phyloP scores from a whole-genome alignment of 2,329 filamentous ascomycete genomes.

The Ambrosiella cleistominuta region DNA sequence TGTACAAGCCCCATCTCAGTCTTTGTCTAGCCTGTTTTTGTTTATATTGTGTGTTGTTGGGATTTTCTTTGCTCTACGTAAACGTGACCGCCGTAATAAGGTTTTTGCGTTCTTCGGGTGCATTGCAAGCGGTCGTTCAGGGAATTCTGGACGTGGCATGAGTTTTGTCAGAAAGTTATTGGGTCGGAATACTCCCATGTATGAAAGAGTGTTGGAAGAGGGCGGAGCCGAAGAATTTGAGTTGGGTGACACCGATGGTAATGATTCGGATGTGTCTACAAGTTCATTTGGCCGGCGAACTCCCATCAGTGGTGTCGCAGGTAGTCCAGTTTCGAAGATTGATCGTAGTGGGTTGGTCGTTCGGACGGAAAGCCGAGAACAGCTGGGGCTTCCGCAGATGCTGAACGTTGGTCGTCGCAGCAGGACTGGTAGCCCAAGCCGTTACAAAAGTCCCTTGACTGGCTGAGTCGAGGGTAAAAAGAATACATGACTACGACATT shows the following conservation, averaged over 20 bases:
- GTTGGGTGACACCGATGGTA: slow-evolving; percentile 47
- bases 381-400: slow-evolving; percentile 43
- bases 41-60: slow-evolving; percentile 57
- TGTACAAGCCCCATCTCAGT: slow-evolving; percentile 51
- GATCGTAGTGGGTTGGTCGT: slow-evolving; percentile 58
- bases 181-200: slow-evolving; percentile 36
- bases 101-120: slow-evolving; percentile 18
- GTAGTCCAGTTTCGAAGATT: slow-evolving; percentile 24
- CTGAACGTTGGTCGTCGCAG: slow-evolving; percentile 39
- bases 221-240: slow-evolving; percentile 63
- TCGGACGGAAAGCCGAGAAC: slow-evolving; percentile 72
- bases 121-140: slow-evolving; percentile 22
- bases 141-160: slow-evolving; percentile 22
- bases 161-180: slow-evolving; percentile 49
- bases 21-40: slow-evolving; percentile 58
- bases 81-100: slow-evolving; percentile 49
- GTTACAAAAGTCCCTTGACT: slow-evolving; percentile 10
- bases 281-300: slow-evolving; percentile 15
- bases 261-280: slow-evolving; percentile 30
- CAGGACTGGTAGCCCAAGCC: slow-evolving; percentile 38
- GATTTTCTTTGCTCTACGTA: slow-evolving; percentile 56
- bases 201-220: slow-evolving; percentile 76
- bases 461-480: neutral
- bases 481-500: neutral
- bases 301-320: slow-evolving; percentile 1